Evolutionary conservation across 345 rosid genomes (phyloP).

Genomic region (Euphorbia tirucalli): DNA sequence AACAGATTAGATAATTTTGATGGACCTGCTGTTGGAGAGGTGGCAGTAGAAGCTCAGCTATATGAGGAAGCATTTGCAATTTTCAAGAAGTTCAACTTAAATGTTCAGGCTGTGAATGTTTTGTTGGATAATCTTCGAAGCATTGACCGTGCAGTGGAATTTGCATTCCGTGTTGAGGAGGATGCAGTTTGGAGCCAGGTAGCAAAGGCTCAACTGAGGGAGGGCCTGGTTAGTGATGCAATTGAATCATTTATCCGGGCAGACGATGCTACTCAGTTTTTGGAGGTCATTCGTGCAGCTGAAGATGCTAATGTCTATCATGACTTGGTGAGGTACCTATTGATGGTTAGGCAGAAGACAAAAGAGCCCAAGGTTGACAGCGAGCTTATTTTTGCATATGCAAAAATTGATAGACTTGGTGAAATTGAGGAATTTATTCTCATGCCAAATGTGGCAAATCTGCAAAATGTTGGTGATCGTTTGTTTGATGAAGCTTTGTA

Average conservation of each 20-base stretch:
- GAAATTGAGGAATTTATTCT: conserved; percentile 95
- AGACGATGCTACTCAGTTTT: conserved; percentile 77
- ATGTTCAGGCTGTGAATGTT: conserved; percentile 71
- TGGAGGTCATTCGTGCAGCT: conserved; percentile 70
- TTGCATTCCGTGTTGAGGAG: conserved; percentile 96
- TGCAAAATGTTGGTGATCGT: conserved; percentile 93
- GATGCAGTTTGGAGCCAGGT: conserved; percentile 98
- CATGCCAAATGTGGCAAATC: conserved; percentile 98
- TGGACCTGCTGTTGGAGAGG: conserved; percentile 98
- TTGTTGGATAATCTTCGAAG: conserved; percentile 63
- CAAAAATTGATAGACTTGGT: conserved; percentile 84
- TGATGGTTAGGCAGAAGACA: conserved; percentile 96
- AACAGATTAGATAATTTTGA: conserved; percentile 96
- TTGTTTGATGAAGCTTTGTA: conserved; percentile 78
- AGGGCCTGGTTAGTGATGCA: conserved; percentile 95
- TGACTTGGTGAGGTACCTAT: conserved; percentile 90
- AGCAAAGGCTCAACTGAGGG: conserved; percentile 88
- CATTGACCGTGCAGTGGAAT: conserved; percentile 88
- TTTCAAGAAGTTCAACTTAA: conserved; percentile 81
- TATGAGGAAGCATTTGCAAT: conserved; percentile 84
- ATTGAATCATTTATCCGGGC: conserved; percentile 96
- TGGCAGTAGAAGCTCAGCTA: conserved; percentile 87
- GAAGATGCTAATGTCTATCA: conserved; percentile 79
- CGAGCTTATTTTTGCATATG: conserved; percentile 88
- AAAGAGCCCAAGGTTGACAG: conserved; percentile 95